These are phyloP conservation scores for Aspergillus indologenus DNA, from an alignment of 495 filamentous ascomycete genomes.

Conservation along the genomic window DNA sequence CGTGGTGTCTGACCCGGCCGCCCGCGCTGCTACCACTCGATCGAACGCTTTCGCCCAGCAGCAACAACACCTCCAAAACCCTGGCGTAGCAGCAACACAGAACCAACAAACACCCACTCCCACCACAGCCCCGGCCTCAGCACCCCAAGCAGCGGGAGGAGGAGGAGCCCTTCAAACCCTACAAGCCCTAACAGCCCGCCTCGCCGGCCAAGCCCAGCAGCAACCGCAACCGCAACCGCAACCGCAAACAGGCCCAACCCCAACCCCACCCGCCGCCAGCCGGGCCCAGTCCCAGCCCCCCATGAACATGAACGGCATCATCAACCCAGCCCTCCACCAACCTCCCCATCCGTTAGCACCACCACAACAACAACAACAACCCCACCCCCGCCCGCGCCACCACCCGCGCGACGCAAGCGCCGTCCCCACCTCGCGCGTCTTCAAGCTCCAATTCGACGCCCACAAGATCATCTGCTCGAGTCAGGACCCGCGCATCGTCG, in stretches of 20 bases:
- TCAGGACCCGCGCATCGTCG: constrained; percentile 86
- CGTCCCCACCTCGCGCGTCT: constrained; percentile 65
- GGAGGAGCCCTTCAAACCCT: not conserved
- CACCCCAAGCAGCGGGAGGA: not conserved
- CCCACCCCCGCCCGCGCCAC: constrained; percentile 12
- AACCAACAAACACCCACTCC: not conserved
- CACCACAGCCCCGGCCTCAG: not conserved
- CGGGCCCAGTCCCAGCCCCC: no score
- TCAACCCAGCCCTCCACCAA: not conserved
- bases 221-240: not conserved
- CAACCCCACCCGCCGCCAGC: no score
- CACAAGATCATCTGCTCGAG: constrained; percentile 91
- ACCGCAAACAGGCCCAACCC: no score
- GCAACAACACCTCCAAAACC: not conserved
- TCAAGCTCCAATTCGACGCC: constrained; percentile 96
- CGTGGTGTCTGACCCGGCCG: constrained; percentile 18
- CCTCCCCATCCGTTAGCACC: not conserved
- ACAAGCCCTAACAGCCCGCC: not conserved
- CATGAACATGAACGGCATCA: not conserved
- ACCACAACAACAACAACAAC: not conserved
- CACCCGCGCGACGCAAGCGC: constrained; percentile 10
- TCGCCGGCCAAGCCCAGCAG: not conserved
- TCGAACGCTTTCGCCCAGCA: constrained; percentile 27
- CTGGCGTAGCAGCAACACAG: constrained; percentile 1
- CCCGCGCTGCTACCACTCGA: constrained; percentile 20